A percentile compares a stretch with the other conserved stretches of the same genome.
These are phyloP conservation scores for Avicennia marina DNA, from an alignment of 257 asterid species.

Conservation along the genomic window DNA sequence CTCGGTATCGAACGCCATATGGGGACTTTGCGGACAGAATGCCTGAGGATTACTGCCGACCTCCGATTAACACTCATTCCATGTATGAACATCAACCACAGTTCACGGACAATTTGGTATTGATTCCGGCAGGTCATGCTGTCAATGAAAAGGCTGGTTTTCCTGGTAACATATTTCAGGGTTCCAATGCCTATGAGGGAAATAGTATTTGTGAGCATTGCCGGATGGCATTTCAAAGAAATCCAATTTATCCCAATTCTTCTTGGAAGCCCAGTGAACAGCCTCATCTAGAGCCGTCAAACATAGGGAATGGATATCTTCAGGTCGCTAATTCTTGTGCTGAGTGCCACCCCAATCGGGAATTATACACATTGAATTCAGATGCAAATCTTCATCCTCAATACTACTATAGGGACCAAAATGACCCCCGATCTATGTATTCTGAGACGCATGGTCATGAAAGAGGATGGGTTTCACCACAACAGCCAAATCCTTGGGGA, in stretches of 20 bases:
- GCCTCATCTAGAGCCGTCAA: constrained; percentile 46
- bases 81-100: constrained; percentile 61
- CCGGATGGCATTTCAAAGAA: constrained; percentile 52
- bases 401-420: constrained; percentile 55
- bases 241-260: constrained; percentile 55
- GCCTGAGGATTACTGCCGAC: constrained; percentile 59
- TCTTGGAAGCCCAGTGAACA: constrained; percentile 61
- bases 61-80: constrained; percentile 40
- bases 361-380: constrained; percentile 42
- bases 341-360: constrained; percentile 75
- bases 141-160: constrained; percentile 56
- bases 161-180: constrained; percentile 67
- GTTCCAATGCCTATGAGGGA: constrained; percentile 52
- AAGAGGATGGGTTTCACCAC: constrained; percentile 71
- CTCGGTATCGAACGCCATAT: constrained; percentile 52
- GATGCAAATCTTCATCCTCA: constrained; percentile 56
- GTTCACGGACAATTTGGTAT: constrained; percentile 46
- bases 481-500: constrained; percentile 46
- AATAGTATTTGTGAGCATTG: constrained; percentile 66
- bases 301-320: constrained; percentile 61
- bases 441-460: constrained; percentile 53
- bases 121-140: constrained; percentile 49
- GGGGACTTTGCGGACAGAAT: constrained; percentile 58
- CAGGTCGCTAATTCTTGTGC: constrained; percentile 52
- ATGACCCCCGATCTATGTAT: constrained; percentile 53